A percentile compares a stretch with the other conserved stretches of the same genome.
Evolutionary conservation across 2,329 filamentous ascomycete genomes (phyloP).

Genomic region (Metarhizium humberi): DNA sequence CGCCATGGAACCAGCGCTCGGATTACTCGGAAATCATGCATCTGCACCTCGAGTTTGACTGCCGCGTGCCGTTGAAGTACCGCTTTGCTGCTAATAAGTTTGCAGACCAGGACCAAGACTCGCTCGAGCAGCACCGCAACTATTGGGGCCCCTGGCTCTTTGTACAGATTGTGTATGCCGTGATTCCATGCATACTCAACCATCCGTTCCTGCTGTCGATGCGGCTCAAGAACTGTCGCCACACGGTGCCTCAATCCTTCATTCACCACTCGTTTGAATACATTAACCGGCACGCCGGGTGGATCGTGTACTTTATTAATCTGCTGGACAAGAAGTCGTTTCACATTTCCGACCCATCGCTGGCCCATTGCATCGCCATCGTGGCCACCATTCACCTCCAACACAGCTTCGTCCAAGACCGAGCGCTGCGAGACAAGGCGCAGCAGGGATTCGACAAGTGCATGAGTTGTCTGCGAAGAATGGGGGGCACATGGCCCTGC

Average conservation of each 20-base stretch:
- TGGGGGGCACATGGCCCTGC: constrained; percentile 16
- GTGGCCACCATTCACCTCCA: constrained; percentile 45
- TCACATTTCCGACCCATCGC: constrained; percentile 24
- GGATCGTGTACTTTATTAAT: constrained; percentile 44
- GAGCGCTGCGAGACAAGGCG: constrained; percentile 12
- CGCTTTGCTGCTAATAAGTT: constrained; percentile 41
- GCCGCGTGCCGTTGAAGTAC: constrained; percentile 38
- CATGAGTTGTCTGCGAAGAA: constrained; percentile 13
- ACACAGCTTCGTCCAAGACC: constrained; percentile 34
- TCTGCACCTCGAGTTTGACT: constrained; percentile 42
- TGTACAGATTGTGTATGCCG: constrained; percentile 42
- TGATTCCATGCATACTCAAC: constrained; percentile 42
- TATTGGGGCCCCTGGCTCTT: constrained; percentile 46
- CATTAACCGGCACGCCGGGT: constrained; percentile 39
- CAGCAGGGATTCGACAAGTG: constrained; percentile 18
- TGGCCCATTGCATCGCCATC: constrained; percentile 38
- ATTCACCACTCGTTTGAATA: constrained; percentile 43
- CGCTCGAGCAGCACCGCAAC: constrained; percentile 33
- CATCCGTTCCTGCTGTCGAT: constrained; percentile 44
- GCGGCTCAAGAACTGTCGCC: constrained; percentile 40
- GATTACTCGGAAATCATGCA: constrained; percentile 42
- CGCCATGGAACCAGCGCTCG: constrained; percentile 36
- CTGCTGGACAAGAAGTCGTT: constrained; percentile 32
- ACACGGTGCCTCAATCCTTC: constrained; percentile 43
- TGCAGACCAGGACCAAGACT: constrained; percentile 27